These are phyloP conservation scores for Solanum bukasovii DNA, from an alignment of 257 asterid genomes.

Conservation along the genomic window DNA sequence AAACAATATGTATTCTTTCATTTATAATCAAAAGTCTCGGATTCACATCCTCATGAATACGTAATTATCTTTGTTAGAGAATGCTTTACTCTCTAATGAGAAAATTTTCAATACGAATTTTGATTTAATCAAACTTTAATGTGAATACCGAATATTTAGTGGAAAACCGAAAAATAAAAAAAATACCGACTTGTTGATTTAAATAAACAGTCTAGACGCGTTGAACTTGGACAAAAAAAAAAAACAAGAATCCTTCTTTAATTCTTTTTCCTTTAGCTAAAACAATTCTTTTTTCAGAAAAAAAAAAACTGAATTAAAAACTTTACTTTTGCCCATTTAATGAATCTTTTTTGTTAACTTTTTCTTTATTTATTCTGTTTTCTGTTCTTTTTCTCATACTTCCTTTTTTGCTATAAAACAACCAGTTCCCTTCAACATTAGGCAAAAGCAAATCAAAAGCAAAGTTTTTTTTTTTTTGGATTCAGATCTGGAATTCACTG, in stretches of 20 bases:
- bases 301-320: neutral
- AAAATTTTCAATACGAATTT: accelerated
- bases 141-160: neutral
- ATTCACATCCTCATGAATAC: no score
- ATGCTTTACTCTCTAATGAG: accelerated
- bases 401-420: neutral
- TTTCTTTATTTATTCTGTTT: neutral
- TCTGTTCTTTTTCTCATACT: neutral
- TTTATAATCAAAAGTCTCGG: no score
- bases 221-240: neutral
- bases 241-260: neutral
- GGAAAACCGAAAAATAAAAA: no score
- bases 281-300: neutral
- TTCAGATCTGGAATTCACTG: neutral
- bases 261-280: neutral
- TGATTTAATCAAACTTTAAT: accelerated
- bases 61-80: accelerated
- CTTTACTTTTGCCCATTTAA: neutral
- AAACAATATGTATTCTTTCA: accelerated
- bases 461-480: no score
- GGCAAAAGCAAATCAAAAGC: neutral
- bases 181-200: neutral
- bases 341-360: neutral
- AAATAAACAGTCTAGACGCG: neutral
- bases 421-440: neutral